These are phyloP conservation scores for Didymellaceae sp. DNA, from an alignment of 2,329 filamentous ascomycete species.

Conservation along the genomic window DNA sequence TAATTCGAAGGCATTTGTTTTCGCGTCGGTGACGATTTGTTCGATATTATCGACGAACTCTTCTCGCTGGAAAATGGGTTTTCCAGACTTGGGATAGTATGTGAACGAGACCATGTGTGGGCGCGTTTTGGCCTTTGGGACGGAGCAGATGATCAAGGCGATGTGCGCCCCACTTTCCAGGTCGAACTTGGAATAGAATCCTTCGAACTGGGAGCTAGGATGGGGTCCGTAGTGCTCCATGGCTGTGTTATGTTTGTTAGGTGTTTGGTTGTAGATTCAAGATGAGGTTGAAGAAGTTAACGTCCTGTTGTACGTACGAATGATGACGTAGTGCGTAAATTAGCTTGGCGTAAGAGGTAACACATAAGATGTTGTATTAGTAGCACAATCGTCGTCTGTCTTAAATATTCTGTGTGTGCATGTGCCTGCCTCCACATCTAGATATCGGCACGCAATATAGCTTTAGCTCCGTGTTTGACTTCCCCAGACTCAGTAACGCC, in stretches of 20 bases:
- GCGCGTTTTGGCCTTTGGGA: constrained; percentile 49
- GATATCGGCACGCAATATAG: too few species aligned
- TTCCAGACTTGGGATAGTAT: constrained; percentile 51
- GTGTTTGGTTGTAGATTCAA: not conserved
- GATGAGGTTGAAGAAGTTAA: not conserved
- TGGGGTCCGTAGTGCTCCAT: constrained; percentile 57
- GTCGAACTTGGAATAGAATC: constrained; percentile 59
- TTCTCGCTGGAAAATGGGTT: constrained; percentile 50
- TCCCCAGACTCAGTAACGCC: too few species aligned
- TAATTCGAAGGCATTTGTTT: constrained; percentile 50
- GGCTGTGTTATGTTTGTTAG: not conserved
- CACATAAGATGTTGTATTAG: not conserved
- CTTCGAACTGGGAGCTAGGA: constrained; percentile 53
- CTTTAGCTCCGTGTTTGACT: too few species aligned
- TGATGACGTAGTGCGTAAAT: constrained; percentile 30
- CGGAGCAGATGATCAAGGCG: constrained; percentile 55
- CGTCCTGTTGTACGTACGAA: constrained; percentile 4
- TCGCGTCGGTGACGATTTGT: constrained; percentile 34
- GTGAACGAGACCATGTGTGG: constrained; percentile 58
- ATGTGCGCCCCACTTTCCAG: constrained; percentile 55
- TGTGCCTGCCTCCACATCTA: too few species aligned
- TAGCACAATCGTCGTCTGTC: not conserved
- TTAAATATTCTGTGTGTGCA: not conserved
- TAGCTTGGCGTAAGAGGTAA: constrained; percentile 16
- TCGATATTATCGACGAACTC: constrained; percentile 53